Conservation (phyloP, 257 asterid species). For the Solanum peruvianum region DNA sequence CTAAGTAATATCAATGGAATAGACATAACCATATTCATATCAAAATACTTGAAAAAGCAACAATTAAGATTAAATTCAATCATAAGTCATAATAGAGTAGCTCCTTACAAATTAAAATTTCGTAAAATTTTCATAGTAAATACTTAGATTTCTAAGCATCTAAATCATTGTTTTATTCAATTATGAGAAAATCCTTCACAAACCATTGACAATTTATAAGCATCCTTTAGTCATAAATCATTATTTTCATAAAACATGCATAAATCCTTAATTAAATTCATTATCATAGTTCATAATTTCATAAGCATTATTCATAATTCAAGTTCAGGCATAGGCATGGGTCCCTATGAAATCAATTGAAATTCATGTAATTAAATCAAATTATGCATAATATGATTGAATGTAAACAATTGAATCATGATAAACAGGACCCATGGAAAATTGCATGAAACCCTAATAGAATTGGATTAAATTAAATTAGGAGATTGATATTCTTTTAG, state of each 20-base stretch:
- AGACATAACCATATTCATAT: no score
- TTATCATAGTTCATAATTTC: neutral
- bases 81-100: no score
- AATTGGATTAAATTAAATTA: neutral
- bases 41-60: no score
- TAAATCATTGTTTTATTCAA: neutral
- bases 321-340: neutral
- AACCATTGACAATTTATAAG: neutral
- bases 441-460: neutral
- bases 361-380: no score
- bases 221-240: neutral
- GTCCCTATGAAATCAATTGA: neutral
- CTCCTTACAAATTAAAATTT: no score
- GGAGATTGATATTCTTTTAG: neutral
- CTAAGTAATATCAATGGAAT: no score
- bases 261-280: neutral
- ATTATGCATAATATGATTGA: neutral
- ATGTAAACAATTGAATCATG: no score
- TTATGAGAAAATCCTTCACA: neutral
- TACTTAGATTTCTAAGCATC: neutral
- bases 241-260: neutral
- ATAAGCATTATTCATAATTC: no score
- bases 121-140: no score
- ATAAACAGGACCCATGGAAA: no score
- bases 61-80: no score